Evolutionary conservation across 2,329 filamentous ascomycete genomes (phyloP).

Genomic region (Fusarium tjaetaba): DNA sequence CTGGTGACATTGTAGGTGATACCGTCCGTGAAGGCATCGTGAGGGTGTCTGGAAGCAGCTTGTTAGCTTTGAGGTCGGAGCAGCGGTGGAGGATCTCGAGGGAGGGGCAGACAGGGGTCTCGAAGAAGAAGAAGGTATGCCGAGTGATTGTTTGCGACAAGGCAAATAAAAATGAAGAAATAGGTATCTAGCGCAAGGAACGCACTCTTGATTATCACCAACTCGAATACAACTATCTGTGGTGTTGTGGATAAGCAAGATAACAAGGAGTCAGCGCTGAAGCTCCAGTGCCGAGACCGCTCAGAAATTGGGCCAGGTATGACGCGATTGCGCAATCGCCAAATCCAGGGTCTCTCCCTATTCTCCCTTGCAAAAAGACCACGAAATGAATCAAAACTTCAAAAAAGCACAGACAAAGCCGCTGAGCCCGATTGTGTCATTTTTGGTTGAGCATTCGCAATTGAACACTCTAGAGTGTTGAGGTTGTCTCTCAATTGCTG

Average conservation of each 20-base stretch:
- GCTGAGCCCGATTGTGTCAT: slow-evolving; percentile 24
- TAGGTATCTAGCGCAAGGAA: fast-evolving
- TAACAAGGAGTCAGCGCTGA: slow-evolving; percentile 21
- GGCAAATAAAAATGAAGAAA: fast-evolving
- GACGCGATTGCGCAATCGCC: slow-evolving; percentile 35
- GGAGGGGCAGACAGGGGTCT: slow-evolving; percentile 14
- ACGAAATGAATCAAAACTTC: neutral
- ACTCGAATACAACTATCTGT: neutral
- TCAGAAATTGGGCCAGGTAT: slow-evolving; percentile 26
- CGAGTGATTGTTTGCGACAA: neutral
- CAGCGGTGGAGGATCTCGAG: neutral
- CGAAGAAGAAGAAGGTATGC: neutral
- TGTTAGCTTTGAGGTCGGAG: slow-evolving; percentile 4
- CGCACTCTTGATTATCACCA: neutral
- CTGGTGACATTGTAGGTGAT: slow-evolving; percentile 38
- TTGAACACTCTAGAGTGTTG: neutral
- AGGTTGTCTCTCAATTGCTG: neutral
- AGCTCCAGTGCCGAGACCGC: slow-evolving; percentile 31
- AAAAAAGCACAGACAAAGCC: neutral
- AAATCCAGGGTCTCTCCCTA: slow-evolving; percentile 11
- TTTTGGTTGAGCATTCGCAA: slow-evolving; percentile 19
- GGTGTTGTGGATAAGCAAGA: slow-evolving; percentile 13
- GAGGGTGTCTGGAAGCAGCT: slow-evolving; percentile 20
- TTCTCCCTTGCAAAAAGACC: neutral
- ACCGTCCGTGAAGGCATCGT: slow-evolving; percentile 39